Conservation (phyloP, 1,284 basidiomycete species). For the Rhizoctonia solani region DNA sequence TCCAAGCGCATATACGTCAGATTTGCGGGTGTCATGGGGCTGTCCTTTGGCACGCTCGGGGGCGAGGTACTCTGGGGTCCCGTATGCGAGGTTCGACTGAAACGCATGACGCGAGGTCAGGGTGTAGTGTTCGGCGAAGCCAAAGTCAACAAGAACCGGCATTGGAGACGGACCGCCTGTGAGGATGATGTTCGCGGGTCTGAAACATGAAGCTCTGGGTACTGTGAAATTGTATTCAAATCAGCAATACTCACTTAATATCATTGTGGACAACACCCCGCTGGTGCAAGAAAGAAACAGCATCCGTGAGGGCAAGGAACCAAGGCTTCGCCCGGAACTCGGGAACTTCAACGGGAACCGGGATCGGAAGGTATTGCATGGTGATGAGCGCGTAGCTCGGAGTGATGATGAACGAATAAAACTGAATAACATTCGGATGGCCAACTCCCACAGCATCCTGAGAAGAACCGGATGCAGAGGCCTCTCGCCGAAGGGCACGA, state of each 20-base stretch:
- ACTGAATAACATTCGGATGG: slow-evolving; percentile 88
- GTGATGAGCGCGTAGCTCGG: slow-evolving; percentile 85
- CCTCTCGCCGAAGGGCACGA: slow-evolving; percentile 73
- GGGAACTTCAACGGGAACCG: slow-evolving; percentile 81
- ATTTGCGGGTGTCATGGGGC: slow-evolving; percentile 88
- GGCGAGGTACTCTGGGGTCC: slow-evolving; percentile 91
- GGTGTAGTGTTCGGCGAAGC: slow-evolving; percentile 82
- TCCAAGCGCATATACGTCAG: slow-evolving; percentile 91
- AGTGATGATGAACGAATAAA: slow-evolving; percentile 91
- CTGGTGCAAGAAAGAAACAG: slow-evolving; percentile 83
- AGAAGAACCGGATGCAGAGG: slow-evolving; percentile 41
- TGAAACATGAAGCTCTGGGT: slow-evolving; percentile 43
- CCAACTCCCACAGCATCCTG: slow-evolving; percentile 16
- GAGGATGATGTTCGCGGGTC: slow-evolving; percentile 86
- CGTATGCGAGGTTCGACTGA: slow-evolving; percentile 81
- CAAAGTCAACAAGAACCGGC: slow-evolving; percentile 89
- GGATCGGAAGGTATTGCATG: slow-evolving; percentile 77
- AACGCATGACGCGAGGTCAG: slow-evolving; percentile 64
- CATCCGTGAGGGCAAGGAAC: slow-evolving; percentile 85
- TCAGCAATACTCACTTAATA: slow-evolving; percentile 72
- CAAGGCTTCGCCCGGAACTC: slow-evolving; percentile 78
- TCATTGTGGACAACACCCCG: slow-evolving; percentile 92
- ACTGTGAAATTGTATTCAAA: background rate
- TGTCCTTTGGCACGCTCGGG: slow-evolving; percentile 85
- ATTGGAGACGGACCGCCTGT: slow-evolving; percentile 60